phyloP scores from a whole-genome alignment of 2,329 filamentous ascomycete species.

The Neofusicoccum laricinum region DNA sequence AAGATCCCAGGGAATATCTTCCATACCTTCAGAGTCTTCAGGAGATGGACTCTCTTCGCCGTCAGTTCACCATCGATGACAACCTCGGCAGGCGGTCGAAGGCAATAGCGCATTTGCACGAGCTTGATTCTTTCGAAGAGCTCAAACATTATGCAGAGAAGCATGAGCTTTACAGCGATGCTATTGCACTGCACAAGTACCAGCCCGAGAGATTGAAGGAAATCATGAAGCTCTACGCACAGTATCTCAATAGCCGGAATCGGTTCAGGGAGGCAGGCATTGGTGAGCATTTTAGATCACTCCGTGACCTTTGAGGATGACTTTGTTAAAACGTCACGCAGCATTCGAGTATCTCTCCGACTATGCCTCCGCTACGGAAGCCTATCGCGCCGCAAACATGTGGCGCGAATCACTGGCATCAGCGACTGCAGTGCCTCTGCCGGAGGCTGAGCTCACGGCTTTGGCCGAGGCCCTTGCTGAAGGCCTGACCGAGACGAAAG shows the following conservation, averaged over 20 bases:
- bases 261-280: slow-evolving; percentile 83
- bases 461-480: slow-evolving; percentile 76
- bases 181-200: slow-evolving; percentile 81
- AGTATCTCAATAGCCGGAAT: slow-evolving; percentile 70
- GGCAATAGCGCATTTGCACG: slow-evolving; percentile 73
- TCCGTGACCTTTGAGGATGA: no score
- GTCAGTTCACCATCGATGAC: slow-evolving; percentile 84
- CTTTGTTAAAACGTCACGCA: neutral
- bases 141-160: slow-evolving; percentile 74
- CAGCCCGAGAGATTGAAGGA: slow-evolving; percentile 63
- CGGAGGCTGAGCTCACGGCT: slow-evolving; percentile 57
- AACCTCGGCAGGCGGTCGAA: slow-evolving; percentile 74
- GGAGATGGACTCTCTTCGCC: slow-evolving; percentile 65
- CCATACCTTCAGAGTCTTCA: slow-evolving; percentile 90
- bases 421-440: slow-evolving; percentile 66
- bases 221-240: slow-evolving; percentile 76
- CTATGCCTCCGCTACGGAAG: slow-evolving; percentile 70
- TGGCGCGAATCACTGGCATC: slow-evolving; percentile 90
- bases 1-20: slow-evolving; percentile 91
- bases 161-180: slow-evolving; percentile 73
- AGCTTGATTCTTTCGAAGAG: slow-evolving; percentile 72
- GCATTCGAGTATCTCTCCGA: slow-evolving; percentile 84
- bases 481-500: slow-evolving; percentile 76
- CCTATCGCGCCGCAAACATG: slow-evolving; percentile 78
- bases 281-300: slow-evolving; percentile 18